Percentiles rank a stretch among this genome's conserved stretches.
phyloP scores from a whole-genome alignment of 345 rosid genomes.

The Noccaea caerulescens region DNA sequence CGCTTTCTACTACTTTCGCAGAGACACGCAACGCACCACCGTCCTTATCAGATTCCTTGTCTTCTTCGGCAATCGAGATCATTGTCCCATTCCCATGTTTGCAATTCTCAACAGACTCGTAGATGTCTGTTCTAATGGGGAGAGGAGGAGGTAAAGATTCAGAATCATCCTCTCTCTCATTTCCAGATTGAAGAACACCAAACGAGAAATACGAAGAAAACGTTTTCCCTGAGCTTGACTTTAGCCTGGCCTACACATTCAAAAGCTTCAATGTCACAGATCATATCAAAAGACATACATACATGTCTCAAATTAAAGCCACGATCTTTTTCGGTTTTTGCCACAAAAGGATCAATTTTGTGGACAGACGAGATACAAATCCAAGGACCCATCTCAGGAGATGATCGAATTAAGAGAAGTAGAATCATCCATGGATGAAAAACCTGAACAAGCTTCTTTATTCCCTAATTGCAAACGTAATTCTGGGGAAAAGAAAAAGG shows the following conservation, averaged over 20 bases:
- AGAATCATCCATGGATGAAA: background rate
- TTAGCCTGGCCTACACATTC: conserved; percentile 65
- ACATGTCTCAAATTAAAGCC: too few species aligned
- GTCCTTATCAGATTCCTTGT: conserved; percentile 31
- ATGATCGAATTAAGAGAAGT: conserved; percentile 28
- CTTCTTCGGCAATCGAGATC: conserved; percentile 18
- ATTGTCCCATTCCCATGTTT: conserved; percentile 19
- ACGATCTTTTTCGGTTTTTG: background rate
- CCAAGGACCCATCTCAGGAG: conserved; percentile 5
- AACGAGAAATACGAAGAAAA: conserved; percentile 59
- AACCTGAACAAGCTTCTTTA: conserved; percentile 16
- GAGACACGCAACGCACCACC: conserved; percentile 25
- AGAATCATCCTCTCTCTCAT: conserved; percentile 46
- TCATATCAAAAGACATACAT: too few species aligned
- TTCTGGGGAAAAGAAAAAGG: background rate
- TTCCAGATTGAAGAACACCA: conserved; percentile 49
- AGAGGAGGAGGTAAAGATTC: conserved; percentile 53
- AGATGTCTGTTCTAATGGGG: conserved; percentile 52
- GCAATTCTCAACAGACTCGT: conserved; percentile 44
- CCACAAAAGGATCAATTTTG: background rate
- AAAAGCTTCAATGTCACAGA: conserved; percentile 38
- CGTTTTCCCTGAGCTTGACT: conserved; percentile 51
- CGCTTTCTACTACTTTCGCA: conserved; percentile 47
- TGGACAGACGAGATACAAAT: conserved; percentile 24
- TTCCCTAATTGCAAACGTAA: background rate